Conservation (phyloP, 306 rosid species). For the Dryas drummondii region DNA sequence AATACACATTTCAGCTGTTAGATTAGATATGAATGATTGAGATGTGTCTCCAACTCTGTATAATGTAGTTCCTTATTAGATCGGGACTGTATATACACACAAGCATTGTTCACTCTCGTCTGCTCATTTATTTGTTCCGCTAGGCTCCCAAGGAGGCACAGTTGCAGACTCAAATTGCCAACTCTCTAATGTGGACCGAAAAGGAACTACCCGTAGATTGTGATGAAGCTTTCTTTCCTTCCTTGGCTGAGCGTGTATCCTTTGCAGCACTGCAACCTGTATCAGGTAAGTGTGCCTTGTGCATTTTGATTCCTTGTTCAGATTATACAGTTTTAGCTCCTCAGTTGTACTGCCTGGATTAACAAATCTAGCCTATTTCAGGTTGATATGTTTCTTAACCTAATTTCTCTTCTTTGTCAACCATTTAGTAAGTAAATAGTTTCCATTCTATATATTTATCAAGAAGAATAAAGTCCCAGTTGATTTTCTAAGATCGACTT, state of each 20-base stretch:
- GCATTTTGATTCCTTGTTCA: background rate
- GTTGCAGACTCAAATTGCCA: slow-evolving; percentile 43
- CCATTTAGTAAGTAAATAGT: background rate
- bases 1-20: background rate
- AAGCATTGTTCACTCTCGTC: background rate
- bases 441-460: background rate
- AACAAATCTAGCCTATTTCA: too few relatives aligned
- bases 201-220: slow-evolving; percentile 31
- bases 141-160: slow-evolving; percentile 51
- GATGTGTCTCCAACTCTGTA: background rate
- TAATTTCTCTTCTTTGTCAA: background rate
- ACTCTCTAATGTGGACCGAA: slow-evolving; percentile 46
- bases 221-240: slow-evolving; percentile 44
- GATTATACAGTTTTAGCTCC: background rate
- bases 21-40: background rate
- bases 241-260: slow-evolving; percentile 43
- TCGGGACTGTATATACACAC: background rate
- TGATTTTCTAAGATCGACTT: background rate
- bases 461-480: background rate
- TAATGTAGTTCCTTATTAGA: background rate
- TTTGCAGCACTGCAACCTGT: slow-evolving; percentile 49
- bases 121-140: background rate
- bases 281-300: slow-evolving; percentile 34
- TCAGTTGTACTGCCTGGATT: background rate
- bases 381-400: background rate